Base-by-base conservation (phyloP, 495 filamentous ascomycete genomes). In the Sordaria brevicollis region DNA sequence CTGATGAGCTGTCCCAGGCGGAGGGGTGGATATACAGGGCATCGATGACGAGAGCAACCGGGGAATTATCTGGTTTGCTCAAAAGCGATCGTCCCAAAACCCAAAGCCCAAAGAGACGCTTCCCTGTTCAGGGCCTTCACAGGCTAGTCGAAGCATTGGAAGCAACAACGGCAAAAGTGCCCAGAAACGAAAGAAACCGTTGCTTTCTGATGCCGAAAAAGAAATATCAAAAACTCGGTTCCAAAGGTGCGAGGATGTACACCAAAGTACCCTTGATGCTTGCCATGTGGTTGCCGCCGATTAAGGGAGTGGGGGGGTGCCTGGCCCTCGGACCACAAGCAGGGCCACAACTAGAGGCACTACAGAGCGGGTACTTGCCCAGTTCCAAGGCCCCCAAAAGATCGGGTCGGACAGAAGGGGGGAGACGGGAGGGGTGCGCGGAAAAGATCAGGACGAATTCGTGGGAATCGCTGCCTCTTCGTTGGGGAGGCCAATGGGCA, bases 221-320 rank as follows among this genome's bases (percentile, higher is more conserved):
- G 67, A 49, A 70, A 70, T n/a, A n/a, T 68, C 70, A 75, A 71
- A 73, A 74, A 71, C 74, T 73, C 49, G 25, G 49, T 62, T 31
- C 25, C 49, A 62, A 7, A 33, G 21, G 11, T 15, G 49, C 49
- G 49, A 62, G 49, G 25, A 62, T 62, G 49, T 62, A 31, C 25
- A 62, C 25, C 49, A 62, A 71, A 67, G 70, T 69, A 82, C 75
- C 79, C 78, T 79, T 78, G 78, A 78, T 78, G 75, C 76, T 80
- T 78, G 80, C 81, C 81, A 83, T 82, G 80, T 83, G 81, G 81
- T 81, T 77, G 76, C 74, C 70, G 76, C 74, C 75, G 80, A 74
- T 72, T 70, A 31, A 68, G 69, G 49, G 66, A 70, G 73, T 73
- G 74, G 77, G 75, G 75, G 76, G 69, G 71, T 62, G 49, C 49